These are phyloP conservation scores for Colletotrichum zoysiae DNA, from an alignment of 2,329 filamentous ascomycete species.

Conservation along the genomic window DNA sequence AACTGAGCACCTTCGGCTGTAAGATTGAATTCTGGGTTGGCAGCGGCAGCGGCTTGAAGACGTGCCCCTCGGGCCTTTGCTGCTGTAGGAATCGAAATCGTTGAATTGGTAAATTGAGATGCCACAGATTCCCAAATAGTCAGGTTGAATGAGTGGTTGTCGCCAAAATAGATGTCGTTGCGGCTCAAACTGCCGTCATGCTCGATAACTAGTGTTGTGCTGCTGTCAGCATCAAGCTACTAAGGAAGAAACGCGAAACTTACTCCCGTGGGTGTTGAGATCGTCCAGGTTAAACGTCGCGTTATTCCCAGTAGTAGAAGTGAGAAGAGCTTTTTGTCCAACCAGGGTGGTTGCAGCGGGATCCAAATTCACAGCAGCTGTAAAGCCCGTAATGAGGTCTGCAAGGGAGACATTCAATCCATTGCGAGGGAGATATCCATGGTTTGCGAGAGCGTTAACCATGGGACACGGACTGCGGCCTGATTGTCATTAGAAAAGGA, in stretches of 20 bases:
- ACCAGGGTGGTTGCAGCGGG: slow-evolving; percentile 38
- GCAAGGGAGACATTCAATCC: slow-evolving; percentile 41
- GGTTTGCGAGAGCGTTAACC: slow-evolving; percentile 46
- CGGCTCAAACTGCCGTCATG: slow-evolving; percentile 51
- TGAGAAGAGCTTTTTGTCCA: slow-evolving; percentile 22
- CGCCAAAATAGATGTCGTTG: slow-evolving; percentile 48
- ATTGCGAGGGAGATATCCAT: slow-evolving; percentile 43
- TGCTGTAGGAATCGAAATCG: slow-evolving; percentile 48
- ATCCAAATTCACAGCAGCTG: slow-evolving; percentile 41
- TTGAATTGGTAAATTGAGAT: slow-evolving; percentile 42
- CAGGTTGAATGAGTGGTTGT: slow-evolving; percentile 49
- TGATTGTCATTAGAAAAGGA: not conserved
- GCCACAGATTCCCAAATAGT: slow-evolving; percentile 46
- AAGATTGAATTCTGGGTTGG: slow-evolving; percentile 46
- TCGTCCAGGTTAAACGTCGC: slow-evolving; percentile 49
- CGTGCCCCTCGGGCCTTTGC: slow-evolving; percentile 47
- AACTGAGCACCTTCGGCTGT: slow-evolving; percentile 36
- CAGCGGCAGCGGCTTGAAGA: slow-evolving; percentile 44
- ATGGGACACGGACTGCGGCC: slow-evolving; percentile 45
- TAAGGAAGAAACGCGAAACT: not conserved
- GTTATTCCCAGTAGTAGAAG: slow-evolving; percentile 48
- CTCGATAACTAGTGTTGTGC: slow-evolving; percentile 48
- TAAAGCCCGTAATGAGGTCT: slow-evolving; percentile 40
- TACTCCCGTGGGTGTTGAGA: slow-evolving; percentile 45
- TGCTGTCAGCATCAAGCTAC: not conserved